Conservation (phyloP, 345 rosid species). For the Boechera stricta region DNA sequence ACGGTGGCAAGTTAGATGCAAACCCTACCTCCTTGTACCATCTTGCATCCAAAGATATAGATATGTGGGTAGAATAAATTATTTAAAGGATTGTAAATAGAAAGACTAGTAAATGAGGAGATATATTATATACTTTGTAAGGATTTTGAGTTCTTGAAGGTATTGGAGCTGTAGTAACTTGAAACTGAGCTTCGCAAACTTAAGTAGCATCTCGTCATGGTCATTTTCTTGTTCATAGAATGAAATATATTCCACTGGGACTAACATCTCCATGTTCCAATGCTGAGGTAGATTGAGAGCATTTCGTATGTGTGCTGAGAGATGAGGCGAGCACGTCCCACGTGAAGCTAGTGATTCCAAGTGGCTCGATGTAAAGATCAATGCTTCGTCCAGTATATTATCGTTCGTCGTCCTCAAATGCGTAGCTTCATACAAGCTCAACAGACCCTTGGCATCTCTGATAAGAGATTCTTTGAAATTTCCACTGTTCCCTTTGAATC, state of each 20-base stretch:
- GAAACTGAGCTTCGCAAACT: constrained; percentile 35
- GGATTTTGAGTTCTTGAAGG: constrained; percentile 31
- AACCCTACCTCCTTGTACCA: constrained; percentile 14
- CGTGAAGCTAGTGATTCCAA: constrained; percentile 4
- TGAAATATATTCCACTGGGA: background rate
- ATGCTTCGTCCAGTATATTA: constrained; percentile 48
- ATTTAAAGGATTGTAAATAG: background rate
- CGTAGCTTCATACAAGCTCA: constrained; percentile 53
- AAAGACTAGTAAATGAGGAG: background rate
- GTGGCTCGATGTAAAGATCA: constrained; percentile 33
- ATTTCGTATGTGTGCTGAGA: background rate
- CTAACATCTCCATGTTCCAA: constrained; percentile 26
- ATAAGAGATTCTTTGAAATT: constrained; percentile 25
- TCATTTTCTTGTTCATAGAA: constrained; percentile 31
- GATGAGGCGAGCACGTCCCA: background rate
- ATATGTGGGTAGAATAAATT: background rate
- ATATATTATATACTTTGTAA: constrained; percentile 24
- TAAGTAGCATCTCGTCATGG: constrained; percentile 28
- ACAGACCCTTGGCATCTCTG: constrained; percentile 43
- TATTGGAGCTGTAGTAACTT: constrained; percentile 24
- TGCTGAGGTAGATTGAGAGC: constrained; percentile 24
- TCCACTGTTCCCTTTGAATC: constrained; percentile 44
- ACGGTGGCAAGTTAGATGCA: constrained; percentile 19
- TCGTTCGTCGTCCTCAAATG: constrained; percentile 41
- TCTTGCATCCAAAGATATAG: constrained; percentile 11